Evolutionary conservation across 2,329 filamentous ascomycete genomes (phyloP), one percentile per base, ranked within the genome.

Genomic region (Pseudonectria foliicola): DNA sequence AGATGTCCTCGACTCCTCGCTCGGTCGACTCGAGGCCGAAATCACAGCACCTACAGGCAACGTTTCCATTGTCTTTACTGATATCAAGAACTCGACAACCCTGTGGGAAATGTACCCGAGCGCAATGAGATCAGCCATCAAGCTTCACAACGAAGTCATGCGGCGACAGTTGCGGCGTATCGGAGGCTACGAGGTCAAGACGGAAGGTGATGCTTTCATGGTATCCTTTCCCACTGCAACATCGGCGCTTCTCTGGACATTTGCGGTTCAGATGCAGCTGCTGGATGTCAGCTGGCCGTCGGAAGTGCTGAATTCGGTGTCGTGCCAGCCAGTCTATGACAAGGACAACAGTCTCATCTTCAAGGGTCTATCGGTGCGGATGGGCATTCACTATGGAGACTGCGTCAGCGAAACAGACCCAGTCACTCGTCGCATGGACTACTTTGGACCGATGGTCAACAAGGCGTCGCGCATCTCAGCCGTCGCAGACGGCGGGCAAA

Each of bases 381-480:
- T 98, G 92, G 92, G 92, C 51, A 87, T 94, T 41, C 92, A 98
- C 60, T 98, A 84, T 76, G 92, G 92, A 46, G 80, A 85, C 40
- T 92, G 90, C 6, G 88, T 98, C 50, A 94, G 88, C 56, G 92
- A 98, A 61, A 84, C 83, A 31, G 92, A 98, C 60, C 92, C 92
- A 0, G 89, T 98, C 32, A 98, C 92, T 2, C 83, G 89, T 38
- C 87, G 92, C 44, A 98, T 98, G 92, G 92, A 98, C 54, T 98
- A 98, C 64, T 98, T 96, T 57, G 92, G 92, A 1, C 92, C 92
- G 11, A 98, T 98, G 88, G 92, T 98, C 53, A 98, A 98, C 64
- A 89, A 93, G 55, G 87, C 92, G 1, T 84, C 92, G 12, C 84
- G 92, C 64, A 94, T 98, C 46, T 92, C 87, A 6, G 83, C 86